Evolutionary conservation across 768 basidiomycete species (phyloP).

Genomic region (Phanerochaete carnosa): DNA sequence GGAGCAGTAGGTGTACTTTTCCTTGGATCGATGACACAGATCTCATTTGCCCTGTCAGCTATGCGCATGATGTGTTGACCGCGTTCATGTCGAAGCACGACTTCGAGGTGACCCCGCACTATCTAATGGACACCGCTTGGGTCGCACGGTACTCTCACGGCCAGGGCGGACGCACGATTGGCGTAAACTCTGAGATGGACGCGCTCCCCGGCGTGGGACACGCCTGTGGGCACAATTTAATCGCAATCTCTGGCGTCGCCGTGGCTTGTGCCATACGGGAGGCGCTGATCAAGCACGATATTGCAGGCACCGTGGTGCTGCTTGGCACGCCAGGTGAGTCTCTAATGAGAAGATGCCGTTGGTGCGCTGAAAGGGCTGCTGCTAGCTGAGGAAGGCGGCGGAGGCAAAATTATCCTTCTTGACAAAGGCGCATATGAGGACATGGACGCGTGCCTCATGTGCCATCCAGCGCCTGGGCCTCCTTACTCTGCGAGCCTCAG

Average conservation of each 20-base stretch:
- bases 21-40: neutral
- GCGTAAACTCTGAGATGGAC: constrained; percentile 74
- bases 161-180: constrained; percentile 64
- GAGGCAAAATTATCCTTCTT: constrained; percentile 69
- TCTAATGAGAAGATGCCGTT: neutral
- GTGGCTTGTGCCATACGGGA: constrained; percentile 67
- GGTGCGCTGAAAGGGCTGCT: neutral
- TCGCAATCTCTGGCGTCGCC: constrained; percentile 72
- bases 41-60: constrained; percentile 32
- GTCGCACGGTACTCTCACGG: constrained; percentile 63
- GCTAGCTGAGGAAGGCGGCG: constrained; percentile 75
- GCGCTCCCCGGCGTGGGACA: constrained; percentile 45
- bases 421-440: constrained; percentile 69
- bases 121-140: constrained; percentile 74
- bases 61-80: constrained; percentile 71
- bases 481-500: constrained; percentile 63
- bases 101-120: constrained; percentile 58
- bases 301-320: constrained; percentile 66
- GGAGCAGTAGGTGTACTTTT: constrained; percentile 47
- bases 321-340: constrained; percentile 72
- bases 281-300: constrained; percentile 56
- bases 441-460: constrained; percentile 82
- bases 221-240: constrained; percentile 82
- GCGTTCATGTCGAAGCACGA: constrained; percentile 63
- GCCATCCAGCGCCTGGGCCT: constrained; percentile 79